Evolutionary conservation across 768 basidiomycete species (phyloP).

Genomic region (Tulasnella sp.): DNA sequence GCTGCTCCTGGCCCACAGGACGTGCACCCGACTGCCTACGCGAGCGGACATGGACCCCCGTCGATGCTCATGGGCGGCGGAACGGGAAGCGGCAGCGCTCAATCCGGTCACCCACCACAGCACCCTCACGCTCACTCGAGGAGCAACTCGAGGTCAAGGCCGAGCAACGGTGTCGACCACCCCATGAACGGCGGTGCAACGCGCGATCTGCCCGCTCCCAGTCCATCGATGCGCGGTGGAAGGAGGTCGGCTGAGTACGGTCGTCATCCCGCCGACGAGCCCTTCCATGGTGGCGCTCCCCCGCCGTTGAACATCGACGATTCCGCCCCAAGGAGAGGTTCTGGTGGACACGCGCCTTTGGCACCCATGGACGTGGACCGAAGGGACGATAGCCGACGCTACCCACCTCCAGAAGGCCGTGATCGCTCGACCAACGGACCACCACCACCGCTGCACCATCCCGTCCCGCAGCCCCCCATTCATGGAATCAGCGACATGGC

Average conservation of each 20-base stretch:
- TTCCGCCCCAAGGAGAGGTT: constrained; percentile 9
- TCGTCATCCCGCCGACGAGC: constrained; percentile 54
- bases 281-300: constrained; percentile 79
- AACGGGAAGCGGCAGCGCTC: background rate
- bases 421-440: constrained; percentile 44
- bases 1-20: constrained; percentile 92
- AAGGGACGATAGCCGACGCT: constrained; percentile 36
- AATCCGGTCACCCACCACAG: background rate
- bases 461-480: constrained; percentile 52
- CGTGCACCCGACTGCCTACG: constrained; percentile 93
- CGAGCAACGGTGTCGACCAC: constrained; percentile 16
- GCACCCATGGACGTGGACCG: constrained; percentile 78
- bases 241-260: constrained; percentile 21
- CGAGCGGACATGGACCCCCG: constrained; percentile 39
- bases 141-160: constrained; percentile 1
- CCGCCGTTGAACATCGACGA: constrained; percentile 80
- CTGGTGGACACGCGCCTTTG: constrained; percentile 56
- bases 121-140: background rate
- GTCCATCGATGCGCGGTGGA: constrained; percentile 38
- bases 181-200: constrained; percentile 51
- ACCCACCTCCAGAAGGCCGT: constrained; percentile 43
- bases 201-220: constrained; percentile 44
- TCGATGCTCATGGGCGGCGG: constrained; percentile 25
- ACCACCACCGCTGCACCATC: constrained; percentile 65
- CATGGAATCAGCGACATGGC: constrained; percentile 36